Percentiles rank a stretch among this genome's conserved stretches.
Conservation (phyloP, 2,329 filamentous ascomycete genomes). For the Colletotrichum tropicicola region DNA sequence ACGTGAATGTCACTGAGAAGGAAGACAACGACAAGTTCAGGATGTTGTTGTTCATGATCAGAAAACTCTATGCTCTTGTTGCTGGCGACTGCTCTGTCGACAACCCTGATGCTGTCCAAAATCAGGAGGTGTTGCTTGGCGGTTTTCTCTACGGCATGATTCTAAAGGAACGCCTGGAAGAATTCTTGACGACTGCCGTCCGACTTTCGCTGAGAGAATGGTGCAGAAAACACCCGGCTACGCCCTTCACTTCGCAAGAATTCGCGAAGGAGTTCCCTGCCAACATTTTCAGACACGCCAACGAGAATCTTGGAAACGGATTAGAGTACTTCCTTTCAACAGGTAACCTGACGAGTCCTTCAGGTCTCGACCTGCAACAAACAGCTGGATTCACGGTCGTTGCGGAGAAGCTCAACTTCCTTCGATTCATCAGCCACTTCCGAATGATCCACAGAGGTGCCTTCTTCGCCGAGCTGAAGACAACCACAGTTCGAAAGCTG, state of each 20-base stretch:
- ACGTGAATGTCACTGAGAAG: slow-evolving; percentile 81
- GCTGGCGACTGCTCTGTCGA: slow-evolving; percentile 93
- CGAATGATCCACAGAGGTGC: slow-evolving; percentile 98
- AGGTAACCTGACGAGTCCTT: slow-evolving; percentile 90
- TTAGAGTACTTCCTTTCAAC: slow-evolving; percentile 97
- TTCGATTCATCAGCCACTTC: slow-evolving; percentile 98
- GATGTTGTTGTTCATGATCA: slow-evolving; percentile 93
- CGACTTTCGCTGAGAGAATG: slow-evolving; percentile 65
- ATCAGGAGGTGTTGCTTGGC: slow-evolving; percentile 93
- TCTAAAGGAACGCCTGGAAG: slow-evolving; percentile 92
- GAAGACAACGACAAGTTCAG: slow-evolving; percentile 94
- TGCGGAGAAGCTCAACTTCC: slow-evolving; percentile 98
- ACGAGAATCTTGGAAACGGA: slow-evolving; percentile 86
- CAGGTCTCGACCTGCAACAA: slow-evolving; percentile 93
- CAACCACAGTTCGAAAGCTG: slow-evolving; percentile 94
- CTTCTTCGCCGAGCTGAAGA: slow-evolving; percentile 98
- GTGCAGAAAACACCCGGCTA: slow-evolving; percentile 63
- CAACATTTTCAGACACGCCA: slow-evolving; percentile 81
- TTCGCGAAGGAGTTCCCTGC: slow-evolving; percentile 83
- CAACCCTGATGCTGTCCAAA: slow-evolving; percentile 96
- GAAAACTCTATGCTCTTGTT: slow-evolving; percentile 92
- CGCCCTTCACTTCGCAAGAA: slow-evolving; percentile 78
- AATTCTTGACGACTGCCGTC: slow-evolving; percentile 73
- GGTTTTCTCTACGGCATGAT: slow-evolving; percentile 96
- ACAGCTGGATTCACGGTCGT: slow-evolving; percentile 95